These are phyloP conservation scores for Nakaseomyces nivariensis DNA, from an alignment of 1,139 yeast species.

Conservation along the genomic window DNA sequence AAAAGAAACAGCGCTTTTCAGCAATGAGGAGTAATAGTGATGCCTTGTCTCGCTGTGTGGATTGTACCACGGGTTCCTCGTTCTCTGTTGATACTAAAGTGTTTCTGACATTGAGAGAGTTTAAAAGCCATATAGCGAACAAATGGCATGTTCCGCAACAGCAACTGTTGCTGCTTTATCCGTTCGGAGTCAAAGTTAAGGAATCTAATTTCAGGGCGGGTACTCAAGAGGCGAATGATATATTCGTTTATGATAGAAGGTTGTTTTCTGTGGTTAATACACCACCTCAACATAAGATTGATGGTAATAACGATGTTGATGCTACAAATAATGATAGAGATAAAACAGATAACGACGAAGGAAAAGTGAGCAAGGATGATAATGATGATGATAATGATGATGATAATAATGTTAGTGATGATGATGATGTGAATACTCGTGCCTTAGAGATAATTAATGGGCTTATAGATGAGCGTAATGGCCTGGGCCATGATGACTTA, in stretches of 20 bases:
- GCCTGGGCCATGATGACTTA: slow-evolving; percentile 23
- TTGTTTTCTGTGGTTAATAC: slow-evolving; percentile 32
- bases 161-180: slow-evolving; percentile 49
- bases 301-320: too few relatives aligned
- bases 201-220: slow-evolving; percentile 32
- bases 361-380: background rate
- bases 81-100: slow-evolving; percentile 13
- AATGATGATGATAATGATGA: background rate
- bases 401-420: background rate
- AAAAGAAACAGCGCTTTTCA: too few relatives aligned
- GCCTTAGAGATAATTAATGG: background rate
- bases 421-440: background rate
- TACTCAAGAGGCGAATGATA: slow-evolving; percentile 26
- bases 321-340: background rate
- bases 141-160: slow-evolving; percentile 36
- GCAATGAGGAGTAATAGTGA: background rate
- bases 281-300: slow-evolving; percentile 6
- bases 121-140: slow-evolving; percentile 38
- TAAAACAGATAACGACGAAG: background rate
- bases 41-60: background rate
- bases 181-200: slow-evolving; percentile 55
- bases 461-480: slow-evolving; percentile 6
- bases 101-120: slow-evolving; percentile 34
- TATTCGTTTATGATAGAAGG: slow-evolving; percentile 52
- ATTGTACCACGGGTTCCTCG: background rate